Evolutionary conservation across 163 green algal species (phyloP).

Genomic region (Prototheca wickerhamii): DNA sequence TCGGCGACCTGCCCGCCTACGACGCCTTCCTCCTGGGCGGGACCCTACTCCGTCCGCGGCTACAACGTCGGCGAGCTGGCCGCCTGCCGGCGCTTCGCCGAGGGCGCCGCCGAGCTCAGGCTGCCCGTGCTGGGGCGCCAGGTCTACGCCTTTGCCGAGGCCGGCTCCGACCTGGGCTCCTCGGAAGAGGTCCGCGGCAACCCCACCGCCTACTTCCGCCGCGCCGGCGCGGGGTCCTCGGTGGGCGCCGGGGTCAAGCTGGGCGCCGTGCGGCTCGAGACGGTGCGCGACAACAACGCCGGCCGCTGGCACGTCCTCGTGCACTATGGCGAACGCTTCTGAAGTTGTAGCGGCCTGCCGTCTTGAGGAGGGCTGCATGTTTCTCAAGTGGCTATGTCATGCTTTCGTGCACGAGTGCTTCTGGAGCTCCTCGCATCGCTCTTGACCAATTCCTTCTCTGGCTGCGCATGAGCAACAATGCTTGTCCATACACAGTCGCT

Average conservation of each 20-base stretch:
- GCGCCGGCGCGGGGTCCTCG: conserved; percentile 60
- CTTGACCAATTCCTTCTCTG: too few species aligned
- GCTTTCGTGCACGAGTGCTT: background rate
- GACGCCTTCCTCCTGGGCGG: conserved; percentile 89
- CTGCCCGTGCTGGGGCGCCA: conserved; percentile 41
- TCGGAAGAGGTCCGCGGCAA: conserved; percentile 62
- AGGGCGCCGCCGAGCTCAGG: conserved; percentile 58
- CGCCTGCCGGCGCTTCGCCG: conserved; percentile 53
- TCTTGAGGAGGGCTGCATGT: too few species aligned
- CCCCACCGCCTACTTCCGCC: conserved; percentile 84
- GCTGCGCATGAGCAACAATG: too few species aligned
- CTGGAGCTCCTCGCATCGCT: too few species aligned
- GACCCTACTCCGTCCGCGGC: conserved; percentile 82
- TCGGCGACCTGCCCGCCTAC: conserved; percentile 85
- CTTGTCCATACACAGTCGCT: too few species aligned
- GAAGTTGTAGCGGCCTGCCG: conserved; percentile 2
- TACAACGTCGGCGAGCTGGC: conserved; percentile 95
- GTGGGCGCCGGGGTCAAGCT: conserved; percentile 74
- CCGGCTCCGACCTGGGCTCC: conserved; percentile 75
- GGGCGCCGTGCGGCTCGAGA: conserved; percentile 74
- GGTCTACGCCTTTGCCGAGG: conserved; percentile 81
- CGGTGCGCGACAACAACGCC: conserved; percentile 69
- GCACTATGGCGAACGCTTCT: conserved; percentile 90
- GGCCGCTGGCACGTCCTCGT: conserved; percentile 62
- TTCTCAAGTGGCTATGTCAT: background rate